Evolutionary conservation across 805 yeast genomes (phyloP).

Genomic region (Suhomyces sp.): DNA sequence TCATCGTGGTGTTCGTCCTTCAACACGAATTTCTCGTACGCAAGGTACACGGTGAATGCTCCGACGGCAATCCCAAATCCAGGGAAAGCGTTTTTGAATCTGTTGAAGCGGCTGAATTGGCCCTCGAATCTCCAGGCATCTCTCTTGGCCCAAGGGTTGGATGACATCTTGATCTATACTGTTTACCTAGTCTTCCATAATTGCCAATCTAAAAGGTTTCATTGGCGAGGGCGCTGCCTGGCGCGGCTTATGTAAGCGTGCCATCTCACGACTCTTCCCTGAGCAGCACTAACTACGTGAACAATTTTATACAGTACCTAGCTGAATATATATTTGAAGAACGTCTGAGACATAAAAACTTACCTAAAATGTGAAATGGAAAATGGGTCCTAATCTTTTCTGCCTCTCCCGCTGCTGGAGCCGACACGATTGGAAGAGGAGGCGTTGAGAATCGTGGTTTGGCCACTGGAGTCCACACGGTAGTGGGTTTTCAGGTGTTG

Average conservation of each 20-base stretch:
- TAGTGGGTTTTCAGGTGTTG: constrained; percentile 43
- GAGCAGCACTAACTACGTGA: too few relatives aligned
- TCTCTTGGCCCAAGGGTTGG: constrained; percentile 45
- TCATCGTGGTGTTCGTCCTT: constrained; percentile 26
- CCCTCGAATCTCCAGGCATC: constrained; percentile 93
- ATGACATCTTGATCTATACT: constrained; percentile 43
- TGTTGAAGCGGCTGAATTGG: constrained; percentile 65
- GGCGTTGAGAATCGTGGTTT: constrained; percentile 9
- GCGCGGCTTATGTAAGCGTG: constrained; percentile 2
- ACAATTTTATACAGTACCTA: too few relatives aligned
- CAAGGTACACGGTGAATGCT: constrained; percentile 65
- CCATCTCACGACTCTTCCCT: not conserved
- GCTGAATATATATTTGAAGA: not conserved
- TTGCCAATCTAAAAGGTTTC: constrained; percentile 1
- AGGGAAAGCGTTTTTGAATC: constrained; percentile 72
- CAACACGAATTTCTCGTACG: constrained; percentile 55
- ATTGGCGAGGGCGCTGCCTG: constrained; percentile 4
- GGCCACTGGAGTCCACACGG: constrained; percentile 8
- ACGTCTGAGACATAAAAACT: not conserved
- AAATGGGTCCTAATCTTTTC: not conserved
- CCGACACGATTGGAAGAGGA: constrained; percentile 1
- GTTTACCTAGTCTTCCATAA: constrained; percentile 11
- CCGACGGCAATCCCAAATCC: constrained; percentile 78
- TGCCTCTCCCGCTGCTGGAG: not conserved
- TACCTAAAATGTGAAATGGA: not conserved